These are phyloP conservation scores for Psilocybe sp. DNA, from an alignment of 768 basidiomycete genomes.

Conservation along the genomic window DNA sequence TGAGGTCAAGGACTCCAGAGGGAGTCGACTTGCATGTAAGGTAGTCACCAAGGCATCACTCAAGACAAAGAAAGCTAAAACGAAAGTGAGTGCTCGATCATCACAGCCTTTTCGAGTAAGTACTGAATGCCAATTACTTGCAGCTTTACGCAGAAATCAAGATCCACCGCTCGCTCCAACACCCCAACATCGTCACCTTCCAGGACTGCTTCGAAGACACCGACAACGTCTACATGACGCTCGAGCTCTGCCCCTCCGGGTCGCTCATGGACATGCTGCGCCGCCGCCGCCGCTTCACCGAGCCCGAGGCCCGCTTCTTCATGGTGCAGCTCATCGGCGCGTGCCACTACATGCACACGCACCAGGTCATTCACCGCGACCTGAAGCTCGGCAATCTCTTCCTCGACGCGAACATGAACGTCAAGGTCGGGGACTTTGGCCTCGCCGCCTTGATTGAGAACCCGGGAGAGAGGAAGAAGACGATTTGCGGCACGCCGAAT, in stretches of 20 bases:
- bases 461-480: slow-evolving; percentile 97
- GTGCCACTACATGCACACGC: slow-evolving; percentile 95
- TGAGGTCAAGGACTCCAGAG: slow-evolving; percentile 76
- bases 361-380: slow-evolving; percentile 97
- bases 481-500: slow-evolving; percentile 97
- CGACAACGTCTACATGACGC: slow-evolving; percentile 95
- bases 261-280: slow-evolving; percentile 91
- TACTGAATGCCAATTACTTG: neutral
- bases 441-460: slow-evolving; percentile 95
- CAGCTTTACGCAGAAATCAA: slow-evolving; percentile 97
- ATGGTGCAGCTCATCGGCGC: slow-evolving; percentile 94
- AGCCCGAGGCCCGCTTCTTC: slow-evolving; percentile 91
- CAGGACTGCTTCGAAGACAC: slow-evolving; percentile 94
- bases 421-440: slow-evolving; percentile 97
- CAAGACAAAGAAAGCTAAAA: slow-evolving; percentile 95
- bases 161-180: slow-evolving; percentile 86
- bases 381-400: slow-evolving; percentile 96
- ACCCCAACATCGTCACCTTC: slow-evolving; percentile 92
- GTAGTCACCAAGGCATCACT: slow-evolving; percentile 91
- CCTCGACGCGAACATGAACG: slow-evolving; percentile 87
- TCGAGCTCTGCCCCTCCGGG: slow-evolving; percentile 89
- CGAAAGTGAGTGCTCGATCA: slow-evolving; percentile 61
- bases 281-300: slow-evolving; percentile 81
- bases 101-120: no score
- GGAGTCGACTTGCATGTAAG: slow-evolving; percentile 79